Evolutionary conservation across 1,284 basidiomycete genomes (phyloP), one percentile per base, ranked within the genome.

Genomic region (Ganoderma meredithae): DNA sequence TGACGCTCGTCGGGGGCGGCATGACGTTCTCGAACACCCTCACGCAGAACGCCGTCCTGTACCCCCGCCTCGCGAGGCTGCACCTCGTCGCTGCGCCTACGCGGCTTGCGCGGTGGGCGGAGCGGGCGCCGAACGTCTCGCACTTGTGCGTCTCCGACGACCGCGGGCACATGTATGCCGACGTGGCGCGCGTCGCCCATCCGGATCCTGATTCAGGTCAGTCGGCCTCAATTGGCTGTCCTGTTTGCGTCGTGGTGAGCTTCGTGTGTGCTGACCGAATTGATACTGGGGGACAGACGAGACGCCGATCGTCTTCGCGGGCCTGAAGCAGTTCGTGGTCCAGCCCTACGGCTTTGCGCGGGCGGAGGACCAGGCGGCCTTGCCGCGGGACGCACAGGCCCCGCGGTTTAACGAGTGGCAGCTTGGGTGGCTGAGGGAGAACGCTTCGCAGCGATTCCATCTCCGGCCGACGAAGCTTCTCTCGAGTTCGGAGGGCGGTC

Each of bases 1-100:
- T 66, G 33, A 62, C 65, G 6, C 10, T 64, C 33, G 56, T 64
- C 31, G 63, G 63, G 22, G 13, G 39, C 39, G 58, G 58, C 22
- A 60, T 60, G 58, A 60, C 58, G 39, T 60, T 60, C 22, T 39
- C 63, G 13, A 58, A 64, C 36, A 33, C 63, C 9, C 44, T 12
- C 44, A 44, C 56, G 15, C 49, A 33, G 33, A 43, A 8, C 27
- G 22, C 7, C 13, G 15, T 44, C 33, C 8, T 40, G 41, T 64
- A 60, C 27, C 63, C 63, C 8, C 56, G 56, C 15, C 56, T 64
- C 33, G 31, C 41, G 13, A 22, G 56, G 10, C 31, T 64, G 31
- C 56, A 64, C 22, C 43, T 64, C 33, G 58, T 58, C 36, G 25
- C 25, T 1, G 22, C 41, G 12, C 13, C 36, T n/a, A 44, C 33